phyloP scores from a whole-genome alignment of 495 filamentous ascomycete species.

The Penicillium psychrofluorescens region DNA sequence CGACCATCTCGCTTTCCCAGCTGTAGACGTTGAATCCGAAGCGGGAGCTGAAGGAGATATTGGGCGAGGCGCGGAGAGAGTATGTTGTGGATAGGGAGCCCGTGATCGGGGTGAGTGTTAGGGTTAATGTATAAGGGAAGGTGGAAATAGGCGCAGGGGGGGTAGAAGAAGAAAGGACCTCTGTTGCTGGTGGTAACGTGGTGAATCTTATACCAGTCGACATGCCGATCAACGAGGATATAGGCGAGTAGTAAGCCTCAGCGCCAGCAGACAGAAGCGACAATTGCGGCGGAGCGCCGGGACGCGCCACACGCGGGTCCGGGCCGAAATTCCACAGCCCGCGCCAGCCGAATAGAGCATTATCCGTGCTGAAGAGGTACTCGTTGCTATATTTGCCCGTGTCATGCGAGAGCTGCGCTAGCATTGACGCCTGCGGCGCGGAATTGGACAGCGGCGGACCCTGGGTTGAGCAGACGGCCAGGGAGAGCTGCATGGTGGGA shows the following conservation, averaged over 20 bases:
- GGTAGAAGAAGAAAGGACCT: constrained; percentile 28
- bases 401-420: constrained; percentile 83
- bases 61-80: constrained; percentile 72
- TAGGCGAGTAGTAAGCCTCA: constrained; percentile 86
- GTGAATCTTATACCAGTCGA: constrained; percentile 79
- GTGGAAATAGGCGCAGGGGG: constrained; percentile 31
- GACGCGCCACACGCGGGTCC: constrained; percentile 50
- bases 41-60: constrained; percentile 75
- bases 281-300: constrained; percentile 13
- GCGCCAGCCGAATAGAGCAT: constrained; percentile 75
- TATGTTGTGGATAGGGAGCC: constrained; percentile 86
- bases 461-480: constrained; percentile 77
- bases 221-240: constrained; percentile 85
- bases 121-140: constrained; percentile 85
- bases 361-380: constrained; percentile 87
- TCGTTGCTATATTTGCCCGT: constrained; percentile 83
- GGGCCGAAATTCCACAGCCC: constrained; percentile 93
- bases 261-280: constrained; percentile 71
- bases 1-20: constrained; percentile 87
- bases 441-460: constrained; percentile 35
- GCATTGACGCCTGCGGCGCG: constrained; percentile 39
- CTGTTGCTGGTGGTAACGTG: constrained; percentile 79
- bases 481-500: constrained; percentile 67
- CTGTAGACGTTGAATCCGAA: constrained; percentile 98
- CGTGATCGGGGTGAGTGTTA: constrained; percentile 87